A percentile compares a stretch with the other conserved stretches of the same genome.
phyloP scores from a whole-genome alignment of 2,329 filamentous ascomycete genomes.

The Stemphylium lycopersici region DNA sequence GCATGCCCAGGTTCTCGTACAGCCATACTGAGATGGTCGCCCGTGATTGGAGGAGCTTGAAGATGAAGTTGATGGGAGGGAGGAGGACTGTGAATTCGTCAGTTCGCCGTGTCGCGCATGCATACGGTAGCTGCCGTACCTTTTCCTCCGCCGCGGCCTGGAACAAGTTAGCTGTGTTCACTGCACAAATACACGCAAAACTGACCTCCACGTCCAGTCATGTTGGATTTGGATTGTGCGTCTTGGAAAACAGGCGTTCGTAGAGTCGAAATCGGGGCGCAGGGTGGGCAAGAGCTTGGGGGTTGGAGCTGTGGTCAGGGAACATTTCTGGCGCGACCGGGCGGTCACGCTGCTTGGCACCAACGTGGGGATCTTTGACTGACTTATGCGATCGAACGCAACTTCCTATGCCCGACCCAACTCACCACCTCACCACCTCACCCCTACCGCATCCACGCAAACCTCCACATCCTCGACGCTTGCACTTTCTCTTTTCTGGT shows the following conservation, averaged over 20 bases:
- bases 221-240: conserved; percentile 17
- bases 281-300: conserved; percentile 20
- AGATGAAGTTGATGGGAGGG: conserved; percentile 86
- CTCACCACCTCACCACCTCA: conserved; percentile 18
- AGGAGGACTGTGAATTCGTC: conserved; percentile 62
- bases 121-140: conserved; percentile 29
- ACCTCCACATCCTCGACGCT: conserved; percentile 1
- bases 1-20: conserved; percentile 91
- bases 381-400: conserved; percentile 30
- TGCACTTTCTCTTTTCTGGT: conserved; percentile 6
- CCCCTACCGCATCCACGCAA: conserved; percentile 7
- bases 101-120: conserved; percentile 15
- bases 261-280: conserved; percentile 11
- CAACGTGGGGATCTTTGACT: conserved; percentile 29
- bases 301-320: conserved; percentile 25
- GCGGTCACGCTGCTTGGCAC: conserved; percentile 38
- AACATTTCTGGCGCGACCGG: conserved; percentile 32
- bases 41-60: conserved; percentile 86
- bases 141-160: conserved; percentile 62
- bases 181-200: background rate
- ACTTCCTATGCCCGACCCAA: conserved; percentile 30
- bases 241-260: conserved; percentile 5
- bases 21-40: conserved; percentile 93
- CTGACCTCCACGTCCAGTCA: conserved; percentile 45
- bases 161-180: conserved; percentile 40